Evolutionary conservation across 108 stramenopile genomes (phyloP).

Genomic region (Cyclotella sp.): DNA sequence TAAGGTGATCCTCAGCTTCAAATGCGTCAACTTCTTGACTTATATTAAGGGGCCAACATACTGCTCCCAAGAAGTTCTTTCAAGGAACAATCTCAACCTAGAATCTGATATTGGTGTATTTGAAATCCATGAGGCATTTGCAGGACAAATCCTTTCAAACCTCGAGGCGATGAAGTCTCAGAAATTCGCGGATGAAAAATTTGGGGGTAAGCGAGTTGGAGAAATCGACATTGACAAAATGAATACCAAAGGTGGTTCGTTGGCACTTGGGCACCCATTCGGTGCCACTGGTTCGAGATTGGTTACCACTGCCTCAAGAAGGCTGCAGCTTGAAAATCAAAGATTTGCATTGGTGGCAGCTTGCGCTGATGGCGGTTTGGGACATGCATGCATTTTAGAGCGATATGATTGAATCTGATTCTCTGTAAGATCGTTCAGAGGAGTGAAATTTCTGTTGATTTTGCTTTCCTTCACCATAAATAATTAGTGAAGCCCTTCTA

Average conservation of each 20-base stretch:
- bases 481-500: no score
- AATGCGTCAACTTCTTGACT: neutral
- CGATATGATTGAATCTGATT: conserved; percentile 63
- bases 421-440: neutral
- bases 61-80: conserved; percentile 83
- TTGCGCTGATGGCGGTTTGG: conserved; percentile 98
- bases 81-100: conserved; percentile 78
- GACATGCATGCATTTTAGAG: conserved; percentile 92
- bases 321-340: conserved; percentile 92
- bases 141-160: conserved; percentile 98
- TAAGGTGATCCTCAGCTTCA: neutral
- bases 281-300: conserved; percentile 95
- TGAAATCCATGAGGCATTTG: conserved; percentile 99
- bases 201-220: conserved; percentile 91
- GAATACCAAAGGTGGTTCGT: conserved; percentile 96
- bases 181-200: conserved; percentile 88
- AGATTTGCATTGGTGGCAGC: conserved; percentile 97
- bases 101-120: conserved; percentile 92
- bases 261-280: conserved; percentile 99
- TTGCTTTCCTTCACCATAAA: no score
- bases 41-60: conserved; percentile 76
- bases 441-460: no score
- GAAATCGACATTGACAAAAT: conserved; percentile 91
- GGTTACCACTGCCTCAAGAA: conserved; percentile 95
- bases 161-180: conserved; percentile 94